These are phyloP conservation scores for Lasiodiplodia citricola DNA, from an alignment of 2,329 filamentous ascomycete species.

Conservation along the genomic window DNA sequence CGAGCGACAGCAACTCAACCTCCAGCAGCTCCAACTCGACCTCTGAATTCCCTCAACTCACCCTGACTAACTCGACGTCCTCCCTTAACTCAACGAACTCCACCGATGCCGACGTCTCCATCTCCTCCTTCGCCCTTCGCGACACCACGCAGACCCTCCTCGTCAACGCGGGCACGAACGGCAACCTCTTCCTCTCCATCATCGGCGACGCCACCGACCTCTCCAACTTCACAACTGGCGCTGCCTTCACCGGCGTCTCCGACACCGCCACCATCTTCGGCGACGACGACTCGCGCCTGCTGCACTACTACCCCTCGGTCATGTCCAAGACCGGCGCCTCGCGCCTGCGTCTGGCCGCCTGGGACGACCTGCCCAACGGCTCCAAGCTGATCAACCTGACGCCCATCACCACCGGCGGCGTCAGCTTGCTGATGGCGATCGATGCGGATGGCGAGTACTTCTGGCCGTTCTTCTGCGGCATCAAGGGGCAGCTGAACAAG, in stretches of 20 bases:
- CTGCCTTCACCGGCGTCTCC: not conserved
- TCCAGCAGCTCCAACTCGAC: not conserved
- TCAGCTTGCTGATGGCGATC: constrained; percentile 26
- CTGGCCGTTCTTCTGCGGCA: constrained; percentile 29
- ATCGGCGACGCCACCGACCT: constrained; percentile 25
- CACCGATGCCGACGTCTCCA: not conserved
- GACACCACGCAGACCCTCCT: constrained; percentile 6
- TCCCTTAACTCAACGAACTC: not conserved
- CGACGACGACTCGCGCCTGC: constrained; percentile 6
- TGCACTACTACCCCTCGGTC: constrained; percentile 28
- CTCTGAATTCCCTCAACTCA: not conserved
- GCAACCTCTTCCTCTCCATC: constrained; percentile 17
- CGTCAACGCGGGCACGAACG: constrained; percentile 3
- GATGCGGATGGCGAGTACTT: constrained; percentile 28
- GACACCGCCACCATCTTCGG: constrained; percentile 16
- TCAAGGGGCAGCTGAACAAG: constrained; percentile 28
- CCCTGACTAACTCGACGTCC: not conserved
- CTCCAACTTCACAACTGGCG: constrained; percentile 1
- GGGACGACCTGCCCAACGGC: constrained; percentile 28
- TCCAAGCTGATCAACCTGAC: constrained; percentile 26
- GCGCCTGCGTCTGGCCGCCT: constrained; percentile 28
- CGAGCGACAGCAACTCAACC: not conserved
- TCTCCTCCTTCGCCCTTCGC: not conserved
- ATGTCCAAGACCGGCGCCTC: constrained; percentile 27
- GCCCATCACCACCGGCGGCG: constrained; percentile 7